Evolutionary conservation across 2,329 filamentous ascomycete genomes (phyloP).

Genomic region (Fusarium sterilihyphosum): DNA sequence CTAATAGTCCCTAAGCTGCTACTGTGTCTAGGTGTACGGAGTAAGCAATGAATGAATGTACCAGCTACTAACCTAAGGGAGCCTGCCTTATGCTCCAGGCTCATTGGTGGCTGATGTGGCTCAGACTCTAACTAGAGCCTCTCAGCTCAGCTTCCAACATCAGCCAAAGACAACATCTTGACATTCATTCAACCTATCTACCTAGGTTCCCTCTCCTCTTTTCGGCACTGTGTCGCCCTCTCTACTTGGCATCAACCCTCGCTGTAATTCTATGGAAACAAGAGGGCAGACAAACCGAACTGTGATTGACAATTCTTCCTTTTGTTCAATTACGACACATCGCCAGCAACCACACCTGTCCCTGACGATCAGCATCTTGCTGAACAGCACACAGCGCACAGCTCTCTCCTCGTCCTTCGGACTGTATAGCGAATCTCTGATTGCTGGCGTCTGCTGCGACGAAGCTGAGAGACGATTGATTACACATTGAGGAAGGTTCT

Average conservation of each 20-base stretch:
- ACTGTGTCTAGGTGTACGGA: no score
- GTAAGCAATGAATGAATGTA: not conserved
- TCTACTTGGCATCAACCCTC: not conserved
- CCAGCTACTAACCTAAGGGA: not conserved
- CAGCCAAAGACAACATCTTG: slow-evolving; percentile 23
- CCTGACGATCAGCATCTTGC: slow-evolving; percentile 26
- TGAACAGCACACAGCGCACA: not conserved
- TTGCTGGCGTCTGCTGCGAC: not conserved
- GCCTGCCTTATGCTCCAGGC: not conserved
- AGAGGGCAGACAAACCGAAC: no score
- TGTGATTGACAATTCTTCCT: not conserved
- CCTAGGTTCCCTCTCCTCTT: not conserved
- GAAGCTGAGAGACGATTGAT: not conserved
- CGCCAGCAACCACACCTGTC: slow-evolving; percentile 11
- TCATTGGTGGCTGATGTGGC: slow-evolving; percentile 33
- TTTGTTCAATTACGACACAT: slow-evolving; percentile 20
- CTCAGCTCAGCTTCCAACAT: slow-evolving; percentile 22
- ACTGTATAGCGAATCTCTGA: not conserved
- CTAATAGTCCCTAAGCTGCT: no score
- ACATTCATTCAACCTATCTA: not conserved
- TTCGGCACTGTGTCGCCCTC: not conserved
- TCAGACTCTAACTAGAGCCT: slow-evolving; percentile 34
- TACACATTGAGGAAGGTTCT: not conserved
- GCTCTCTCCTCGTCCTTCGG: not conserved
- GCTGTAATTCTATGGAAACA: not conserved